Evolutionary conservation across 176 grass and related monocot genomes (phyloP).

Genomic region (Poa pratensis): DNA sequence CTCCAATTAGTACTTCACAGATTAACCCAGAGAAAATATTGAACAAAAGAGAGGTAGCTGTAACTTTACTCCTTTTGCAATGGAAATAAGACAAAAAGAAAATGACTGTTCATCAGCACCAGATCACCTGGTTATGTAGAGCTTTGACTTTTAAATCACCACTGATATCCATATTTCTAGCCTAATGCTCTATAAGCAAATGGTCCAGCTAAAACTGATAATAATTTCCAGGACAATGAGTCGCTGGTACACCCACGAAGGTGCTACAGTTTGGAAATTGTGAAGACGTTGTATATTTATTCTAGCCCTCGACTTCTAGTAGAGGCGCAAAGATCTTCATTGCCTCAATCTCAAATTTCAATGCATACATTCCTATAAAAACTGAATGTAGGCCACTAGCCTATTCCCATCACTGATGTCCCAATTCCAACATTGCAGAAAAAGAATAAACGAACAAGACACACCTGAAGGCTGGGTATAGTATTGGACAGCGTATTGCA

Average conservation of each 20-base stretch:
- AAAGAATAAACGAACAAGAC: conserved; percentile 28
- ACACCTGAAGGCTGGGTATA: conserved; percentile 33
- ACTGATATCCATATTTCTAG: conserved; percentile 30
- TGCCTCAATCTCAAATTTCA: neutral
- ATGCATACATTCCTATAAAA: conserved; percentile 21
- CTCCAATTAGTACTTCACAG: conserved; percentile 27
- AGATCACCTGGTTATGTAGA: neutral
- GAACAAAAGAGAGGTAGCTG: conserved; percentile 12
- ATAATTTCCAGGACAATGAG: conserved; percentile 25
- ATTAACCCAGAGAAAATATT: conserved; percentile 34
- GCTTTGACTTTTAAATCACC: neutral
- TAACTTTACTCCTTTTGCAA: conserved; percentile 26
- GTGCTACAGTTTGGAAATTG: conserved; percentile 16
- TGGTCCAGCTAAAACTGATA: neutral
- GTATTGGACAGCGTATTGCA: conserved; percentile 38
- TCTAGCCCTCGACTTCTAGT: conserved; percentile 12
- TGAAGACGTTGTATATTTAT: neutral
- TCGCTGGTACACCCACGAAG: conserved; percentile 18
- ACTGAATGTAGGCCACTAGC: neutral
- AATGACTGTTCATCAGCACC: neutral
- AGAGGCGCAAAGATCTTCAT: conserved; percentile 10
- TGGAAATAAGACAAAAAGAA: conserved; percentile 33
- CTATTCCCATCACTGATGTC: conserved; percentile 17
- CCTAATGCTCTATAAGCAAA: conserved; percentile 25
- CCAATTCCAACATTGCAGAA: conserved; percentile 24